Percentiles rank a stretch among this genome's conserved stretches.
Conservation (phyloP, 345 rosid species). For the Combretum micranthum region DNA sequence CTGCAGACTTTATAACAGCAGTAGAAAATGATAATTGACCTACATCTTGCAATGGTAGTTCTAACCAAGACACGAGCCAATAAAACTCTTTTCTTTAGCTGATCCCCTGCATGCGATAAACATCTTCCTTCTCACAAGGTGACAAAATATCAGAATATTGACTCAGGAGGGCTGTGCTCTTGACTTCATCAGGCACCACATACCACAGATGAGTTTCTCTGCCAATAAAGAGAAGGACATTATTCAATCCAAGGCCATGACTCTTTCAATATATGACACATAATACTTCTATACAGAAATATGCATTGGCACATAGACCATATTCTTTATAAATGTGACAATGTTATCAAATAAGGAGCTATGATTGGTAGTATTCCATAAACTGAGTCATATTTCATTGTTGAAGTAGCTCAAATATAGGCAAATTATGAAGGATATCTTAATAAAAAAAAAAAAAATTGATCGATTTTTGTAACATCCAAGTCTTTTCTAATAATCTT, state of each 20-base stretch:
- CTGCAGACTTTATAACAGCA: neutral
- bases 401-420: no score
- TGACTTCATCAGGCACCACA: slow-evolving; percentile 70
- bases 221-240: neutral
- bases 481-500: no score
- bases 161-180: slow-evolving; percentile 43
- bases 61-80: slow-evolving; percentile 84
- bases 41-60: slow-evolving; percentile 90
- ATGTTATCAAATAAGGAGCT: no score
- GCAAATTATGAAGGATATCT: no score
- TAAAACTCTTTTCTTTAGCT: slow-evolving; percentile 67
- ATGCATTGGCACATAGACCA: neutral
- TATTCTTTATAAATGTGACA: no score
- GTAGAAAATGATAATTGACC: slow-evolving; percentile 5
- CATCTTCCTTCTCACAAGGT: slow-evolving; percentile 57
- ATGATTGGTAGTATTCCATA: no score
- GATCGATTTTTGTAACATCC: no score
- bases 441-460: no score
- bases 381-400: no score
- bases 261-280: neutral
- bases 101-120: slow-evolving; percentile 46
- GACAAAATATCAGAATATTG: slow-evolving; percentile 61
- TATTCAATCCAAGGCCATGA: neutral
- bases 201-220: slow-evolving; percentile 95
- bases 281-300: neutral